A percentile compares a stretch with the other conserved stretches of the same genome.
phyloP scores from a whole-genome alignment of 331 rosid genomes.

The Cydonia oblonga region DNA sequence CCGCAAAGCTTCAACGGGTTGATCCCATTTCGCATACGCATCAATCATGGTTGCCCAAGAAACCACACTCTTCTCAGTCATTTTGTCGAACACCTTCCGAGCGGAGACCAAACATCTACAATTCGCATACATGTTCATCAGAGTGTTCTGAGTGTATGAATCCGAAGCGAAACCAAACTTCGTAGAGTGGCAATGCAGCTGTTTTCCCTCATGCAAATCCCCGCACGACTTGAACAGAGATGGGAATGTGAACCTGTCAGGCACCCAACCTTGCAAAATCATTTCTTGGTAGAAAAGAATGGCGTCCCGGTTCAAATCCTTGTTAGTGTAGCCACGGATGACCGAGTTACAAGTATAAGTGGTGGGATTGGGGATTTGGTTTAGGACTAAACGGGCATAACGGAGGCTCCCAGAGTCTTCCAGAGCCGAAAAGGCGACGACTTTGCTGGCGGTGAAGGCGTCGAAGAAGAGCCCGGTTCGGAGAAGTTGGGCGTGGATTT shows the following conservation, averaged over 20 bases:
- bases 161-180: constrained; percentile 16
- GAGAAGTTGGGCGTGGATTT: constrained; percentile 17
- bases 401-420: neutral
- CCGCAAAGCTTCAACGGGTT: constrained; percentile 2
- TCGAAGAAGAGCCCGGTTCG: constrained; percentile 18
- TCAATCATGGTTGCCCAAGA: constrained; percentile 21
- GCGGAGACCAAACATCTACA: constrained; percentile 11
- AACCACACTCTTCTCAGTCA: constrained; percentile 9
- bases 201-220: constrained; percentile 7
- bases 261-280: neutral
- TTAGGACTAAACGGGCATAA: constrained; percentile 7
- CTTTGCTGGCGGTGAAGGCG: constrained; percentile 1
- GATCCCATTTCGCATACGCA: constrained; percentile 4
- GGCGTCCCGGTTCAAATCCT: neutral
- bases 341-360: constrained; percentile 12
- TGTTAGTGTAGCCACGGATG: constrained; percentile 13
- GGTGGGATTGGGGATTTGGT: constrained; percentile 16
- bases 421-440: constrained; percentile 12
- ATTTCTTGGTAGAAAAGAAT: constrained; percentile 4
- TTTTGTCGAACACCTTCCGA: constrained; percentile 9
- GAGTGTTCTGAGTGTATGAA: constrained; percentile 11
- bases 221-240: constrained; percentile 12
- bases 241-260: constrained; percentile 18
- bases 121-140: constrained; percentile 7
- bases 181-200: constrained; percentile 11